Evolutionary conservation across 2,329 filamentous ascomycete genomes (phyloP).

Genomic region (Alternaria postmessia): DNA sequence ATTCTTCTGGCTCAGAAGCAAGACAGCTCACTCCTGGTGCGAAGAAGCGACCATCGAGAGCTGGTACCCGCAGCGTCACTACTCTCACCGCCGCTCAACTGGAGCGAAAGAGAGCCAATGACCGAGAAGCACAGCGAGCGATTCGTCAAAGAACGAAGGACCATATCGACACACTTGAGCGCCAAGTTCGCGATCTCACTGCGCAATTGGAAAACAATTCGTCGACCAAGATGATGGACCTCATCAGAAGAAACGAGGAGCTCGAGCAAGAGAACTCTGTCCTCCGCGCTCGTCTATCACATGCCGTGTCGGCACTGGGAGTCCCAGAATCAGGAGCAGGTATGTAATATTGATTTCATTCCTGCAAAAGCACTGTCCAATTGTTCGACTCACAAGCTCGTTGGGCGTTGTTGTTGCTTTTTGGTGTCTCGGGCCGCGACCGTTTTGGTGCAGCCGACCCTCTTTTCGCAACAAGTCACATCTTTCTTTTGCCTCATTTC

Average conservation of each 20-base stretch:
- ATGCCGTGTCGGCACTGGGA: slow-evolving; percentile 52
- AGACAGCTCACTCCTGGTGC: slow-evolving; percentile 48
- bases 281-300: slow-evolving; percentile 59
- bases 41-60: slow-evolving; percentile 61
- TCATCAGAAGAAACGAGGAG: slow-evolving; percentile 63
- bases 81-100: slow-evolving; percentile 66
- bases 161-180: slow-evolving; percentile 66
- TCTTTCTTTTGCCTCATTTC: slow-evolving; percentile 21
- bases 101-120: slow-evolving; percentile 67
- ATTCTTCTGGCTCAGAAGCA: slow-evolving; percentile 51
- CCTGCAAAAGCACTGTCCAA: slow-evolving; percentile 34
- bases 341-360: slow-evolving; percentile 40
- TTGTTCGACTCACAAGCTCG: slow-evolving; percentile 29
- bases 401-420: slow-evolving; percentile 36
- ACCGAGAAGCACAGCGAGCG: slow-evolving; percentile 67
- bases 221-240: slow-evolving; percentile 57
- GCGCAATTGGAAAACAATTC: slow-evolving; percentile 56
- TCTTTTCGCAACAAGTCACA: slow-evolving; percentile 28
- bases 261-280: slow-evolving; percentile 64
- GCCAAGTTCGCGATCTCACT: slow-evolving; percentile 62
- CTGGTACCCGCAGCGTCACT: slow-evolving; percentile 65
- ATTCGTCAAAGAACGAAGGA: slow-evolving; percentile 67
- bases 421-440: slow-evolving; percentile 35
- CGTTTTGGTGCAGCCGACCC: slow-evolving; percentile 33
- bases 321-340: slow-evolving; percentile 48